These are phyloP conservation scores for Waltergamsia citrina DNA, from an alignment of 2,329 filamentous ascomycete genomes.

Conservation along the genomic window DNA sequence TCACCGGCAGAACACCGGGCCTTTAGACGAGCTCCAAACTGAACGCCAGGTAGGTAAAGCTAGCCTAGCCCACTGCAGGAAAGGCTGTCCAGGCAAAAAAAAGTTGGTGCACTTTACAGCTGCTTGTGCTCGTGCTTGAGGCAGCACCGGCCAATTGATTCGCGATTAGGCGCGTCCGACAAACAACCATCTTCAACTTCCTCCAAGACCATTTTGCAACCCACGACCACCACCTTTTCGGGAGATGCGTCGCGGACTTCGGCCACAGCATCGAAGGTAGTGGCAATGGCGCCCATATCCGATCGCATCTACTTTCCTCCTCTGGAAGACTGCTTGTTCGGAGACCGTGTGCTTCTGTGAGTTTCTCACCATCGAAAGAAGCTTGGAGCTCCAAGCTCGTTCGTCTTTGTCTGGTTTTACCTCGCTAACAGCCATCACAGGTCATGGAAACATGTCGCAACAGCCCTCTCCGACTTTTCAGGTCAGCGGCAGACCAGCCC, in stretches of 20 bases:
- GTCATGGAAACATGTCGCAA: constrained; percentile 53
- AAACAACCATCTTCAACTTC: constrained; percentile 14
- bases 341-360: constrained; percentile 73
- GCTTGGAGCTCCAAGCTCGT: constrained; percentile 4
- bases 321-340: constrained; percentile 75
- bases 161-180: not conserved
- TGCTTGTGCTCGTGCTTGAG: not conserved
- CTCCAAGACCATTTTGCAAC: constrained; percentile 9
- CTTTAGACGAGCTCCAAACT: no score
- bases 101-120: not conserved
- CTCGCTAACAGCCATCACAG: constrained; percentile 22
- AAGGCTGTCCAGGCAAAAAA: not conserved
- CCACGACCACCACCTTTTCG: constrained; percentile 8
- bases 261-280: constrained; percentile 36
- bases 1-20: no score
- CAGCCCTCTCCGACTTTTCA: constrained; percentile 45
- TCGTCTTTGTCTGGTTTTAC: not conserved
- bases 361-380: no score
- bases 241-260: constrained; percentile 28
- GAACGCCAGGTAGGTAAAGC: no score
- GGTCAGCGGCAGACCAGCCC: constrained; percentile 42
- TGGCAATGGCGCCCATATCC: constrained; percentile 61
- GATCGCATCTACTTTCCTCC: constrained; percentile 72
- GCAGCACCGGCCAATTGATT: not conserved
- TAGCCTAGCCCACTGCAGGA: no score